Evolutionary conservation across 331 rosid genomes (phyloP), one percentile per base, ranked within the genome.

Genomic region (Quercus tomentella): DNA sequence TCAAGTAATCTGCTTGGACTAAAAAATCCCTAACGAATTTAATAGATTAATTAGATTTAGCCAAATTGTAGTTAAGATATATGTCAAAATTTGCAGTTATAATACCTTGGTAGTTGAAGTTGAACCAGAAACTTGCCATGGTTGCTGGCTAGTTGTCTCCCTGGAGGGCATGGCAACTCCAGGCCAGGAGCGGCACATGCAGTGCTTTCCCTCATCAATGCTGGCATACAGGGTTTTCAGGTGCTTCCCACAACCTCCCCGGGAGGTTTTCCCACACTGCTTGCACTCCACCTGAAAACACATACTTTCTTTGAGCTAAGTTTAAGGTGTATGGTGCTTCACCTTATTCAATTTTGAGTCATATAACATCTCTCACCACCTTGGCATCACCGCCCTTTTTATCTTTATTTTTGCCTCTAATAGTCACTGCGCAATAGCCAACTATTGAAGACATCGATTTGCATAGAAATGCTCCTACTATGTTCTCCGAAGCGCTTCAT

Each of bases 121-220:
- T 31, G 87, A 58, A 43, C 81, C 65, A 1, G 68, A 12, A 23
- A 72, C 73, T 0, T 4, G 57, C 3, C 61, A n/a, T 54, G 82
- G 66, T 35, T 67, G 78, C 25, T 52, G 25, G 10, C 56, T 23
- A 4, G 80, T 1, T 1, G 73, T 45, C 20, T 5, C 28, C 0
- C 20, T 70, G 0, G 85, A 14, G 25, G 86, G 81, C 1, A 81
- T 74, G 26, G 62, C 80, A 41, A 90, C 84, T 7, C 97, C 98
- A 17, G 96, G 98, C 98, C 98, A 94, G 0, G 97, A 73, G 66
- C 90, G 92, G 82, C 98, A 94, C 82, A 79, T 74, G 86, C 97
- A 92, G 23, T 82, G 98, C 81, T 84, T 90, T 18, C 93, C 97
- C 30, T 88, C 52, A 9, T 94, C 91, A 3, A 94, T 89, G 79